These are phyloP conservation scores for Leccinellum rugosiceps DNA, from an alignment of 768 basidiomycete genomes.

Conservation along the genomic window DNA sequence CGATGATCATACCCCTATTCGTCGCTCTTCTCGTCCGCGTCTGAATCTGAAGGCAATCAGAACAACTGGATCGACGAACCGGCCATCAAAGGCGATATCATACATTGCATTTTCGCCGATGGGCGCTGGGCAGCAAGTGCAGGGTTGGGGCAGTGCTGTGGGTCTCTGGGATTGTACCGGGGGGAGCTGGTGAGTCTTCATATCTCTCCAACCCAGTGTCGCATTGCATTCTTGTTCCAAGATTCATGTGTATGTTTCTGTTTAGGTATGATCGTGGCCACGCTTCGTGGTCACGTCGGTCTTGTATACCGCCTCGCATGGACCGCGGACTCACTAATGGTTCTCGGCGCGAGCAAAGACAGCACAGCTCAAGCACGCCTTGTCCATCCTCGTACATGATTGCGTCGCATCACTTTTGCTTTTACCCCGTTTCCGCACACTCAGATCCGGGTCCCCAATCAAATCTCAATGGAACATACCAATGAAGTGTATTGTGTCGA, in stretches of 20 bases:
- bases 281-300: conserved; percentile 87
- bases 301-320: conserved; percentile 93
- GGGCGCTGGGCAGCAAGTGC: conserved; percentile 90
- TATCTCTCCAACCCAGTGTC: not conserved
- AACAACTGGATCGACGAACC: conserved; percentile 75
- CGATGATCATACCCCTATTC: conserved; percentile 97
- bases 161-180: conserved; percentile 69
- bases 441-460: conserved; percentile 84
- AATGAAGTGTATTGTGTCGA: conserved; percentile 99
- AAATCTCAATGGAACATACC: conserved; percentile 47
- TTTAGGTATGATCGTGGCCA: conserved; percentile 58
- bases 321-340: conserved; percentile 89
- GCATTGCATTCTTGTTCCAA: not conserved
- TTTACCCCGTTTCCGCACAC: not conserved
- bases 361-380: conserved; percentile 82
- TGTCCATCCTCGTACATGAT: not conserved
- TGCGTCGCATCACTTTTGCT: not conserved
- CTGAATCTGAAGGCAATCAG: conserved; percentile 45
- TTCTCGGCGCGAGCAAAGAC: conserved; percentile 95
- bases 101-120: conserved; percentile 93
- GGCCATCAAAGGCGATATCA: conserved; percentile 93
- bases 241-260: not conserved
- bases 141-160: conserved; percentile 87
- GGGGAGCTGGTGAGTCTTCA: conserved; percentile 41
- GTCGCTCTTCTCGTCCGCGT: conserved; percentile 77